Conservation (phyloP, 352 stramenopile species). For the Globisporangium polare region DNA sequence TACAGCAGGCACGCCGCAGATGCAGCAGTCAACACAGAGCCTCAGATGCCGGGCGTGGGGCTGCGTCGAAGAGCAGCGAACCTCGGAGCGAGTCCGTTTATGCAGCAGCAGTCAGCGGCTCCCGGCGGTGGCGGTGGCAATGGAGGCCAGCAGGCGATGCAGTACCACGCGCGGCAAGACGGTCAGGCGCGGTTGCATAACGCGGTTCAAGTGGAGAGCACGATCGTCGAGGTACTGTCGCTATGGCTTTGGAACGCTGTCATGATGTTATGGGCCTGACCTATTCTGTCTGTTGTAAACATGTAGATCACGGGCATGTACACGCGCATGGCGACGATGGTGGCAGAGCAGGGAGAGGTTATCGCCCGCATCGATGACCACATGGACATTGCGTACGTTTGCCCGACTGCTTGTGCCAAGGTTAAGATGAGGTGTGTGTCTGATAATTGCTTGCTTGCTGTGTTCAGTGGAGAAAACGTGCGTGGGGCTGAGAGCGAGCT, state of each 20-base stretch:
- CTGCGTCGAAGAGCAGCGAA: slow-evolving; percentile 62
- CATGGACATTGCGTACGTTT: slow-evolving; percentile 85
- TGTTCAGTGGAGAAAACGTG: slow-evolving; percentile 57
- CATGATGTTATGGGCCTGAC: background rate
- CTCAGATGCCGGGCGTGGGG: slow-evolving; percentile 21
- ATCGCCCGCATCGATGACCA: slow-evolving; percentile 83
- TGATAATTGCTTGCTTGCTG: background rate
- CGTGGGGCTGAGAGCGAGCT: slow-evolving; percentile 68
- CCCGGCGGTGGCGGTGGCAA: slow-evolving; percentile 17
- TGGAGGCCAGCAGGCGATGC: slow-evolving; percentile 43
- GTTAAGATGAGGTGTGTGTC: background rate
- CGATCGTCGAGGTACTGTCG: slow-evolving; percentile 67
- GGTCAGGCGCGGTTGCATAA: slow-evolving; percentile 73
- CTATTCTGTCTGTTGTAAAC: background rate
- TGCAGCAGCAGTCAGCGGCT: slow-evolving; percentile 56
- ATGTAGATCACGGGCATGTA: slow-evolving; percentile 83
- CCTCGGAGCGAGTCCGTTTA: slow-evolving; percentile 61
- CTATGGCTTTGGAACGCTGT: background rate
- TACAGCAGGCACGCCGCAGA: slow-evolving; percentile 23
- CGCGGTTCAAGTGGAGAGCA: slow-evolving; percentile 76
- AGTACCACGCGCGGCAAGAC: slow-evolving; percentile 65
- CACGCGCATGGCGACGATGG: slow-evolving; percentile 81
- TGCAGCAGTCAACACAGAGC: slow-evolving; percentile 7
- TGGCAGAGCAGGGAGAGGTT: slow-evolving; percentile 75
- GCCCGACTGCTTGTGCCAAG: slow-evolving; percentile 11